Base-by-base conservation (phyloP, 1,284 basidiomycete genomes). In the Malassezia vespertilionis region DNA sequence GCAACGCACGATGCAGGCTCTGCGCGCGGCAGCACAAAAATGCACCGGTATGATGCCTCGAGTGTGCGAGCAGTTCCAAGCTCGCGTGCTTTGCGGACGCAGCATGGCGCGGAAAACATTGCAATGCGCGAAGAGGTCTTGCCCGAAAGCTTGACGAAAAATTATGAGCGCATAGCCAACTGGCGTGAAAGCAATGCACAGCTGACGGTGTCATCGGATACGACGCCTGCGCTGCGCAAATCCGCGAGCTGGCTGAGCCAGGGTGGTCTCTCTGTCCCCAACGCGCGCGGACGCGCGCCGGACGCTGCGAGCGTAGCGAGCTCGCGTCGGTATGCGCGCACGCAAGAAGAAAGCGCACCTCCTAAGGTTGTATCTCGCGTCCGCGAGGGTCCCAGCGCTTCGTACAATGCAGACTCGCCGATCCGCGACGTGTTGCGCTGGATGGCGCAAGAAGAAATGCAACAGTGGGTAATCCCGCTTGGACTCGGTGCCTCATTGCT, bases 371-470 rank as follows among this genome's bases (percentile, higher is more conserved):
- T n/a, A n/a, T n/a, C n/a, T n/a, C n/a, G n/a, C n/a, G n/a, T n/a
- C 8, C 31, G 8, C 8, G 31, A 10, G 8, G 12, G 31, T 15
- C 31, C 31, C 12, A 5, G n/a, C 31, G 6, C 39, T 3, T 8
- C 6, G 31, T 23, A 31, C 27, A 40, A 33, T 15, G 31, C 39
- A 9, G 39, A 40, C 14, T 61, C 63, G 26, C 63, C 65, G 6
- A 27, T 64, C 4, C 56, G 65, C 18, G 50, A 48, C 15, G 37
- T 60, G 33, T 54, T 65, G 17, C 58, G 60, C 17, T 60, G 50
- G 48, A 35, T 68, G 7, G 52, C 52, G n/a, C 59, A 63, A 15
- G 59, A 61, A 12, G 53, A 59, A 5, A 37, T 58, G 23, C 50
- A 48, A n/a, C 2, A 35, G 9, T 15, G 21, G 21, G 52, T 62